phyloP scores from a whole-genome alignment of 139 green algal genomes.

The Pseudopediastrum boryanum region DNA sequence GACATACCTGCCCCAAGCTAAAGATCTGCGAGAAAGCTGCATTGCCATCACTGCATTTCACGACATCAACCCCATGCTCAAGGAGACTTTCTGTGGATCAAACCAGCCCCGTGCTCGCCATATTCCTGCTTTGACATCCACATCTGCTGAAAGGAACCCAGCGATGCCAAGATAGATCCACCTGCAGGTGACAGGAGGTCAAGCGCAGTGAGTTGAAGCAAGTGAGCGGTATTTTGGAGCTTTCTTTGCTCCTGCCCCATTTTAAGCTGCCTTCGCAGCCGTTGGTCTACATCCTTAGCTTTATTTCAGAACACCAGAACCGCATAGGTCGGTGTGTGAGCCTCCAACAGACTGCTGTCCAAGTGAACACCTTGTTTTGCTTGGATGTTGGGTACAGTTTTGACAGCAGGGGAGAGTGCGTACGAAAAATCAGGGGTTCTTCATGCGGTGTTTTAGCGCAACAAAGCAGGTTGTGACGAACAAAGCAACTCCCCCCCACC shows the following conservation, averaged over 20 bases:
- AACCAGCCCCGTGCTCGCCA: conserved; percentile 84
- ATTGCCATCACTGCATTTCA: too few relatives aligned
- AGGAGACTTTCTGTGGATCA: conserved; percentile 90
- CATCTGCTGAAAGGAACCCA: conserved; percentile 98
- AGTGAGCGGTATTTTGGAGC: too few relatives aligned
- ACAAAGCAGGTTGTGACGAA: too few relatives aligned
- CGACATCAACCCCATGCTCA: conserved; percentile 41
- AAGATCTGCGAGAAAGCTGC: too few relatives aligned
- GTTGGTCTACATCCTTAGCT: neutral
- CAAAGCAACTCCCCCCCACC: too few relatives aligned
- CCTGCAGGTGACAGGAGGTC: conserved; percentile 49
- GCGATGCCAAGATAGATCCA: conserved; percentile 91
- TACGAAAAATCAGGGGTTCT: too few relatives aligned
- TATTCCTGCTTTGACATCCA: conserved; percentile 96
- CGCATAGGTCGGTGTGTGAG: neutral
- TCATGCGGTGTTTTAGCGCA: too few relatives aligned
- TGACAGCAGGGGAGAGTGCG: too few relatives aligned
- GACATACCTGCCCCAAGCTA: too few relatives aligned
- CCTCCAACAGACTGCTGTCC: too few relatives aligned
- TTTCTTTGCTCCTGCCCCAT: neutral
- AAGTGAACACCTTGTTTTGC: too few relatives aligned
- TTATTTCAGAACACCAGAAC: neutral
- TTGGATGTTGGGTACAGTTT: too few relatives aligned
- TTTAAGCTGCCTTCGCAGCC: neutral
- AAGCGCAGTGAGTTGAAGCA: neutral